Conservation (phyloP, 768 basidiomycete genomes). For the Amanita molliuscula region DNA sequence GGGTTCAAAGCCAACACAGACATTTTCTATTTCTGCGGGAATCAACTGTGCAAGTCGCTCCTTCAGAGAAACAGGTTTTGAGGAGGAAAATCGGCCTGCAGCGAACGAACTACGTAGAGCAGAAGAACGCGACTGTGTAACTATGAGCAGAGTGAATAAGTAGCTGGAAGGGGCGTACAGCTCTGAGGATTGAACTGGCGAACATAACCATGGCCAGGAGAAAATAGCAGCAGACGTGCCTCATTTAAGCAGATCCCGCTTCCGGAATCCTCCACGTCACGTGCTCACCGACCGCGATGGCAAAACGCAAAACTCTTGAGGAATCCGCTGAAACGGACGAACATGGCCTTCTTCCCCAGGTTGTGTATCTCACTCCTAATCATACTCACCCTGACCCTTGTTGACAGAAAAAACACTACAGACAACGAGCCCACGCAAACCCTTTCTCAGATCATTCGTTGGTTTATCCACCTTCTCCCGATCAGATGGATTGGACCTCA, state of each 20-base stretch:
- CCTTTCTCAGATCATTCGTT: constrained; percentile 85
- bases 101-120: constrained; percentile 31
- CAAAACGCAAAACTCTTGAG: constrained; percentile 22
- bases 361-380: constrained; percentile 11
- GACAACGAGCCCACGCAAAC: constrained; percentile 78
- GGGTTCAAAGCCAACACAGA: constrained; percentile 17
- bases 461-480: constrained; percentile 74
- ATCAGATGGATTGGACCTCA: constrained; percentile 65
- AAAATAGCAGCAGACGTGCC: constrained; percentile 12
- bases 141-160: constrained; percentile 3
- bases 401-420: constrained; percentile 69
- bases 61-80: constrained; percentile 73
- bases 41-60: constrained; percentile 92
- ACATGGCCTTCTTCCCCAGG: constrained; percentile 37
- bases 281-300: constrained; percentile 14
- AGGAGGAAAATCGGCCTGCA: constrained; percentile 50
- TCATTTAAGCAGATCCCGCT: background rate
- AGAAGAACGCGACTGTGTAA: constrained; percentile 38
- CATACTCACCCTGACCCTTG: background rate
- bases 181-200: constrained; percentile 24
- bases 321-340: constrained; percentile 5
- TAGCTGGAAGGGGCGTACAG: constrained; percentile 20
- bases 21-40: constrained; percentile 73
- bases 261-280: constrained; percentile 5
- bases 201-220: constrained; percentile 30